These are phyloP conservation scores for Aspergillus sp. DNA, from an alignment of 2,329 filamentous ascomycete genomes.

Conservation along the genomic window DNA sequence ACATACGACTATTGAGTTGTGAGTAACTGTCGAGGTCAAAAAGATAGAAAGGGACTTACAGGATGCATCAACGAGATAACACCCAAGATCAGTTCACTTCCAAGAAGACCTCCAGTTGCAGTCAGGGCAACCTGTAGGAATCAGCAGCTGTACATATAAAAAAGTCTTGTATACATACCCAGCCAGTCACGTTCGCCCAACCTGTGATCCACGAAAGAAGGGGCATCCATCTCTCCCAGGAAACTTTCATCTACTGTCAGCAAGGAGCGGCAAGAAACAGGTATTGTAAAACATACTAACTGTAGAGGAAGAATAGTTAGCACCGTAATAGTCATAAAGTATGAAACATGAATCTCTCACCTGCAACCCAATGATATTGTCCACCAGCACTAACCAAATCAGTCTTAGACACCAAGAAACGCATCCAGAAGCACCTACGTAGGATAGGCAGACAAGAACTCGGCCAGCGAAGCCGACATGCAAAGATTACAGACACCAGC, in stretches of 20 bases:
- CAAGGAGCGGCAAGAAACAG: not conserved
- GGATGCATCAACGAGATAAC: slow-evolving; percentile 64
- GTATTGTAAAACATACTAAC: slow-evolving; percentile 40
- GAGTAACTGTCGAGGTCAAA: not conserved
- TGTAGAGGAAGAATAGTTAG: slow-evolving; percentile 13
- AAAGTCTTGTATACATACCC: slow-evolving; percentile 50
- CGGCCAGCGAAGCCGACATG: slow-evolving; percentile 68
- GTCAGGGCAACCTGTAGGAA: slow-evolving; percentile 55
- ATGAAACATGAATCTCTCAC: slow-evolving; percentile 23
- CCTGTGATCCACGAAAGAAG: slow-evolving; percentile 70
- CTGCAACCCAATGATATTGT: slow-evolving; percentile 73
- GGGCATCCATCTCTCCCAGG: slow-evolving; percentile 62
- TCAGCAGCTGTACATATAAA: slow-evolving; percentile 19
- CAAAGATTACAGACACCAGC: slow-evolving; percentile 70
- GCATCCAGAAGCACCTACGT: slow-evolving; percentile 37
- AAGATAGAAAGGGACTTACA: slow-evolving; percentile 24
- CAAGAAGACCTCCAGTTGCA: slow-evolving; percentile 68
- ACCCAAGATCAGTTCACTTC: slow-evolving; percentile 66
- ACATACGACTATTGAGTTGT: slow-evolving; percentile 46
- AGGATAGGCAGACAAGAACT: slow-evolving; percentile 68
- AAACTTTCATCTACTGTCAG: slow-evolving; percentile 42
- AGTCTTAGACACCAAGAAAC: slow-evolving; percentile 4
- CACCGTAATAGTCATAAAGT: not conserved
- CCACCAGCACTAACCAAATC: slow-evolving; percentile 51
- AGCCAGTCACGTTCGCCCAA: slow-evolving; percentile 70